Evolutionary conservation across 169 alveolate genomes (phyloP), one percentile per base, ranked within the genome.

Genomic region (Cryptosporidium ubiquitum): DNA sequence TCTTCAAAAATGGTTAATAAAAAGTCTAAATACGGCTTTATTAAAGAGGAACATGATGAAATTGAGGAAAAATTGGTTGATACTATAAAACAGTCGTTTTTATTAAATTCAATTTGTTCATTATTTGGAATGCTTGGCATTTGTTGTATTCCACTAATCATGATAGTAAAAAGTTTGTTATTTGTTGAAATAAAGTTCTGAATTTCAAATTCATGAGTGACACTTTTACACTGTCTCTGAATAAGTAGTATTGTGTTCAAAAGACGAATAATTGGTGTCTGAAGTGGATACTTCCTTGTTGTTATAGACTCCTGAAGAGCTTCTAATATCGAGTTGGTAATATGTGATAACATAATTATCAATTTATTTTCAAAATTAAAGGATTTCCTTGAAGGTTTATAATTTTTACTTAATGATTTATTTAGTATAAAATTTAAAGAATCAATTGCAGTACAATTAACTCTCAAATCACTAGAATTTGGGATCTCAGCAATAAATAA

Each of bases 1-100:
- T 79, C 89, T 61, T 79, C 89, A 79, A 79, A 40, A 60, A 79
- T 79, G 16, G 29, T 26, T 35, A 79, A 29, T 18, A 68, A 61
- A 44, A 79, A 44, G 37, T 79, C 89, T 44, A 79, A 57, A 37
- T 61, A 79, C 35, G 71, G 68, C 16, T 79, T 79, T n/a, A 79
- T 79, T 7, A 47, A 47, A 2, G 75, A 40, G 5, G 73, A 58
- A 12, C 35, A 58, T 9, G 37, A 55, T 23, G 66, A 20, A 20
- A 55, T 55, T 3, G 69, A 73, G 20, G 69, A 18, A 35, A 26
- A 31, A 55, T 55, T 55, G 7, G 29, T 55, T n/a, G 66, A 18
- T 23, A 55, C 9, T 0, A 71, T 37, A 23, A 51, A 55, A 29
- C n/a, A 33, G 42, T 73, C 29, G 10, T 6, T 35, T 64, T 64